These are phyloP conservation scores for Chaetomium globosum DNA, from an alignment of 2,329 filamentous ascomycete species.

Conservation along the genomic window DNA sequence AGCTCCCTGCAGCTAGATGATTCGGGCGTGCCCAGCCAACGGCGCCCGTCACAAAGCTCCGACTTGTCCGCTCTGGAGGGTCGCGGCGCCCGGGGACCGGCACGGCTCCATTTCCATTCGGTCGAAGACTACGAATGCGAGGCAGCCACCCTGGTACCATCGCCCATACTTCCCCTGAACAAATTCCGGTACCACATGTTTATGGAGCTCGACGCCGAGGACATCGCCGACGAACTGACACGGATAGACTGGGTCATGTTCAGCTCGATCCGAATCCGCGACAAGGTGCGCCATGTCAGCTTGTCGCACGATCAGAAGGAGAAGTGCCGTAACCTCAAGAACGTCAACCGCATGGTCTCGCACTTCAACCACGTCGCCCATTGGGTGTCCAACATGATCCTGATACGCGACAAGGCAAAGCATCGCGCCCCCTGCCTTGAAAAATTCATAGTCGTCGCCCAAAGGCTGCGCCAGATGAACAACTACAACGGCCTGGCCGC, in stretches of 20 bases:
- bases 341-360: slow-evolving; percentile 91
- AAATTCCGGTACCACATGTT: slow-evolving; percentile 89
- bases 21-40: slow-evolving; percentile 44
- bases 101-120: slow-evolving; percentile 62
- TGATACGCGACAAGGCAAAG: slow-evolving; percentile 93
- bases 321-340: slow-evolving; percentile 74
- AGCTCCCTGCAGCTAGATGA: slow-evolving; percentile 55
- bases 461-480: slow-evolving; percentile 85
- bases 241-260: slow-evolving; percentile 99
- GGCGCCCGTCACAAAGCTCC: slow-evolving; percentile 52
- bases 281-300: slow-evolving; percentile 89
- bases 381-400: slow-evolving; percentile 80
- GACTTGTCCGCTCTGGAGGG: slow-evolving; percentile 48
- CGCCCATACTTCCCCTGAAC: slow-evolving; percentile 68
- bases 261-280: slow-evolving; percentile 87
- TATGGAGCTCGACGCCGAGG: slow-evolving; percentile 82
- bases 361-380: slow-evolving; percentile 87
- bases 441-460: slow-evolving; percentile 90
- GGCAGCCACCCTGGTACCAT: slow-evolving; percentile 71
- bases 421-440: slow-evolving; percentile 89
- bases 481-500: slow-evolving; percentile 98
- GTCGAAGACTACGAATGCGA: slow-evolving; percentile 81
- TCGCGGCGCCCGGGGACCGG: slow-evolving; percentile 44
- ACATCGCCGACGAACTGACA: slow-evolving; percentile 88
- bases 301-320: slow-evolving; percentile 71